Conservation (phyloP, 257 asterid species). For the Solanum sitiens region DNA sequence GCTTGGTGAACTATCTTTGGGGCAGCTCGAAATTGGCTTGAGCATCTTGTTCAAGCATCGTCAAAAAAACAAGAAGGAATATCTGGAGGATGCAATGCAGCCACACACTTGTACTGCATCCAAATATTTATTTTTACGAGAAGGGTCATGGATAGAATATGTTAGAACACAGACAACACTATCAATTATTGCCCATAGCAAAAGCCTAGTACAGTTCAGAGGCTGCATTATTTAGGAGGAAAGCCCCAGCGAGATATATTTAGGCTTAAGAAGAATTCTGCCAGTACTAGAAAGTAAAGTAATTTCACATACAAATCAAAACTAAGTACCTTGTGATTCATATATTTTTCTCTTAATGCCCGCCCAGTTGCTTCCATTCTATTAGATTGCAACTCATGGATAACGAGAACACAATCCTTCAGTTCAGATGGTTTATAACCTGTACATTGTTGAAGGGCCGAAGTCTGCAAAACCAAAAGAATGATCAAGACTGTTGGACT, state of each 20-base stretch:
- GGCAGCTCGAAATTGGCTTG: neutral
- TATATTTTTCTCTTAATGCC: slow-evolving; percentile 22
- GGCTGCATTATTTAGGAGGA: neutral
- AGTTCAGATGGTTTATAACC: slow-evolving; percentile 53
- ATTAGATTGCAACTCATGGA: slow-evolving; percentile 17
- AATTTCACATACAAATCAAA: neutral
- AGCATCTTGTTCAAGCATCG: neutral
- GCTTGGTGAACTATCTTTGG: neutral
- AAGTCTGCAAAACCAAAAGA: slow-evolving; percentile 28
- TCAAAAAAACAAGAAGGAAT: slow-evolving; percentile 20
- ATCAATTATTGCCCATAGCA: neutral
- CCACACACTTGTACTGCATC: slow-evolving; percentile 29
- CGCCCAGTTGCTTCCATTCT: neutral
- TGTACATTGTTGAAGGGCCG: slow-evolving; percentile 43
- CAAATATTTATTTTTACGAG: neutral
- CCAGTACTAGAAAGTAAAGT: neutral
- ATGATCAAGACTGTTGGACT: neutral
- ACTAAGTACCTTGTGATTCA: slow-evolving; percentile 16
- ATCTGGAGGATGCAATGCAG: slow-evolving; percentile 15
- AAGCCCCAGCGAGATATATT: neutral
- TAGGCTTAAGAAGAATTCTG: neutral
- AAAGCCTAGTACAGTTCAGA: neutral
- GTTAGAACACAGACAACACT: neutral
- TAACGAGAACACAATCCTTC: slow-evolving; percentile 40
- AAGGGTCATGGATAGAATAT: neutral